phyloP scores from a whole-genome alignment of 805 yeast species.

The Sugiyamaella valdiviana region DNA sequence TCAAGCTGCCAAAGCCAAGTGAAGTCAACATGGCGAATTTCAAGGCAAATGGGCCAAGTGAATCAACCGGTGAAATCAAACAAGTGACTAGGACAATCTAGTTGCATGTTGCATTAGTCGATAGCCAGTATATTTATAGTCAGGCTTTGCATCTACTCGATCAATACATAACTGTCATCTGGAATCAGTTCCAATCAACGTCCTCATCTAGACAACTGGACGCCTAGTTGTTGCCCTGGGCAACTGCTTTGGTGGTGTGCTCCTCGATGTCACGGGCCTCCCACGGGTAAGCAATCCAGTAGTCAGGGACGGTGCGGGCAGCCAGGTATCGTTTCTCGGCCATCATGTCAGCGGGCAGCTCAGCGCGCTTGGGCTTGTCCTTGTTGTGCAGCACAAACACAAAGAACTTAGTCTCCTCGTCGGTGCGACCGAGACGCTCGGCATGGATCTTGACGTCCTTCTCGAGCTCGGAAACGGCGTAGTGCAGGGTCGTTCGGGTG shows the following conservation, averaged over 20 bases:
- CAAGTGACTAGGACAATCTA: too few relatives aligned
- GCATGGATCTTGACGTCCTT: conserved; percentile 61
- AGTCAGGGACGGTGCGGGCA: conserved; percentile 68
- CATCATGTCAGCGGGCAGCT: conserved; percentile 58
- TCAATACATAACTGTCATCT: conserved; percentile 1
- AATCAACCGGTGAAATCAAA: too few relatives aligned
- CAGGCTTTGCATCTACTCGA: not conserved
- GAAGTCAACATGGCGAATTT: not conserved
- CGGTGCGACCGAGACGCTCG: conserved; percentile 47
- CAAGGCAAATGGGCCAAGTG: too few relatives aligned
- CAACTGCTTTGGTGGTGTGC: conserved; percentile 59
- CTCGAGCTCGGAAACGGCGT: conserved; percentile 70
- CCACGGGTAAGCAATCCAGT: conserved; percentile 91
- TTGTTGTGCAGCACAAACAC: conserved; percentile 82
- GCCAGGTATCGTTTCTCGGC: conserved; percentile 61
- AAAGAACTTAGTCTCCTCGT: conserved; percentile 60
- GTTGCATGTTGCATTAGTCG: too few relatives aligned
- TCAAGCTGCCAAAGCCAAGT: conserved; percentile 34
- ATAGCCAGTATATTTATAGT: not conserved
- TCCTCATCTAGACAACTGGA: too few relatives aligned
- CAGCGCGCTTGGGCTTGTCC: conserved; percentile 72
- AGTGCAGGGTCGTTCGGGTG: conserved; percentile 83
- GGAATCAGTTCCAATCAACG: too few relatives aligned
- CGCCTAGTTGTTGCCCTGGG: conserved; percentile 56
- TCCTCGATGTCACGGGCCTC: conserved; percentile 75